Conservation (phyloP, 2,329 filamentous ascomycete genomes). For the Fusarium papillatum region DNA sequence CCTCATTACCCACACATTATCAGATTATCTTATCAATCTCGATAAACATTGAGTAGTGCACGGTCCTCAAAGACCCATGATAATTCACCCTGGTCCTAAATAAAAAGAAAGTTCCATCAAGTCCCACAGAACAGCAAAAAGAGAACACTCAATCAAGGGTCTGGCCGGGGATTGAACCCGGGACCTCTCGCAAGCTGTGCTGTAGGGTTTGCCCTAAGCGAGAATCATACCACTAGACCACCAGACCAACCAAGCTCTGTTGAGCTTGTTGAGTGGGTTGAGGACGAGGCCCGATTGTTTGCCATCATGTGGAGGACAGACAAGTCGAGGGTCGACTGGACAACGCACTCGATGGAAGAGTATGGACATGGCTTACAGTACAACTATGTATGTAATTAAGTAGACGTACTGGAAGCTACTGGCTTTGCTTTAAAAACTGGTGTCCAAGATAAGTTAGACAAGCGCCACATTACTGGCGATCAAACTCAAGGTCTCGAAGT, state of each 20-base stretch:
- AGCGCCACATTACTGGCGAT: neutral
- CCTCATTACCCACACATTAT: neutral
- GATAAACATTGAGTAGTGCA: neutral
- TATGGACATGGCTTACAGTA: neutral
- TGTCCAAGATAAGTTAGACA: neutral
- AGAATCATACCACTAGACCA: constrained; percentile 5
- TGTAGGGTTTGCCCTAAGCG: constrained; percentile 1
- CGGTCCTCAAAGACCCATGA: neutral
- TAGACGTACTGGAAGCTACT: neutral
- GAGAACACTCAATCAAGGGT: constrained; percentile 43
- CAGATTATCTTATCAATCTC: neutral
- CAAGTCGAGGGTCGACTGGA: neutral
- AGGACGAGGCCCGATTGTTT: neutral
- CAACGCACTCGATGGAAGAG: neutral
- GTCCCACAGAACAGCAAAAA: neutral
- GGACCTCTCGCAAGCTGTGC: constrained; percentile 57
- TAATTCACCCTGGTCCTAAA: neutral
- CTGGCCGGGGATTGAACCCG: constrained; percentile 62
- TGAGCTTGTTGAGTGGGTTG: neutral
- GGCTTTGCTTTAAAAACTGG: neutral
- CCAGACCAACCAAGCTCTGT: neutral
- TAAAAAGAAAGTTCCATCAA: neutral
- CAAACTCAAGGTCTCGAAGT: neutral
- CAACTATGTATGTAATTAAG: neutral
- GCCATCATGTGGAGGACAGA: neutral